Evolutionary conservation across 345 rosid genomes (phyloP).

Genomic region (Lepidium sativum): DNA sequence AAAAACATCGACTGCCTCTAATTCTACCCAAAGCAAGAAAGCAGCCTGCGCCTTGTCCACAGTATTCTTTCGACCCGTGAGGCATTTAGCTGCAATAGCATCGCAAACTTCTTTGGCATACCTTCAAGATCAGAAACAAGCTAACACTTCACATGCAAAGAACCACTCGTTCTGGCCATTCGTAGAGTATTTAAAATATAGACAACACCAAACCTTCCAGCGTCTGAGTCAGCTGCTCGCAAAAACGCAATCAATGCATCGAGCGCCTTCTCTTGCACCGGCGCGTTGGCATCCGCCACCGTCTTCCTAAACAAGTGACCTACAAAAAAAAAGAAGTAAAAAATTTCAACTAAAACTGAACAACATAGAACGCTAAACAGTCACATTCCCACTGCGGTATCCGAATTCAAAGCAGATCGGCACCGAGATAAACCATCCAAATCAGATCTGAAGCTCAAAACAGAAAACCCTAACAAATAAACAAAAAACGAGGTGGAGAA

Average conservation of each 20-base stretch:
- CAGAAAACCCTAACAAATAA: slow-evolving; percentile 15
- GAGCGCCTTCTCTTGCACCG: slow-evolving; percentile 96
- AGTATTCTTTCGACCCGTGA: slow-evolving; percentile 90
- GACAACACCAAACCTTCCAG: slow-evolving; percentile 56
- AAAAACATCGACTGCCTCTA: slow-evolving; percentile 89
- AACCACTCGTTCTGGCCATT: not conserved
- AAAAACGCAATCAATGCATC: slow-evolving; percentile 90
- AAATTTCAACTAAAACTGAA: slow-evolving; percentile 7
- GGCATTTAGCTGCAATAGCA: slow-evolving; percentile 80
- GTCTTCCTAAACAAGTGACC: slow-evolving; percentile 86
- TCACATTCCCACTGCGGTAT: slow-evolving; percentile 22
- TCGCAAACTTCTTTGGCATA: slow-evolving; percentile 92
- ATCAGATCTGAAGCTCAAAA: slow-evolving; percentile 48
- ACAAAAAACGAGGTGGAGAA: not conserved
- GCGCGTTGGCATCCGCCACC: slow-evolving; percentile 98
- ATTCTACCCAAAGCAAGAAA: slow-evolving; percentile 94
- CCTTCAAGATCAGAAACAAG: slow-evolving; percentile 33
- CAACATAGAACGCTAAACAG: not conserved
- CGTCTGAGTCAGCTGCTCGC: slow-evolving; percentile 91
- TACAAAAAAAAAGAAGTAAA: slow-evolving; percentile 11
- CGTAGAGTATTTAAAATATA: not conserved
- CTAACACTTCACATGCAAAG: slow-evolving; percentile 15
- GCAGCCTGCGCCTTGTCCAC: slow-evolving; percentile 91
- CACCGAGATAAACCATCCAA: slow-evolving; percentile 1
- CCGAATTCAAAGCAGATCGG: slow-evolving; percentile 34